Conservation (phyloP, 2,329 filamentous ascomycete genomes). For the Teratosphaeria viscida region DNA sequence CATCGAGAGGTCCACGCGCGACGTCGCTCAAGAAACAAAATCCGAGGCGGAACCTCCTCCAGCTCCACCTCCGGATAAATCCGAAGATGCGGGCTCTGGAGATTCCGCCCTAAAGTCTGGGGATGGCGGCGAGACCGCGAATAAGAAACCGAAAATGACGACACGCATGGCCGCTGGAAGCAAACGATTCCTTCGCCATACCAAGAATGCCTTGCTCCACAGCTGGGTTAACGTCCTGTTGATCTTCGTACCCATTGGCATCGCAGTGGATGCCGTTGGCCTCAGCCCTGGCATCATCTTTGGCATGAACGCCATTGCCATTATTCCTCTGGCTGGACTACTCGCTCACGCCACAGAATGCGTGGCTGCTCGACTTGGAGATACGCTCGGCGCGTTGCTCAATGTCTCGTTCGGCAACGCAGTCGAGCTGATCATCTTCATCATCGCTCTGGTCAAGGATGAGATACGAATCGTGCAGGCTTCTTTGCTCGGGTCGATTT, state of each 20-base stretch:
- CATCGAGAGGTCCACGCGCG: conserved; percentile 17
- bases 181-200: conserved; percentile 43
- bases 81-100: conserved; percentile 41
- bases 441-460: conserved; percentile 67
- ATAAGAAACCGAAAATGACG: conserved; percentile 34
- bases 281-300: conserved; percentile 37
- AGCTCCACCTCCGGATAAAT: conserved; percentile 33
- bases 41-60: conserved; percentile 20
- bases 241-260: conserved; percentile 69
- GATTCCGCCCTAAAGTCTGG: conserved; percentile 41
- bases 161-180: conserved; percentile 42
- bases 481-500: conserved; percentile 76
- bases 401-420: conserved; percentile 45
- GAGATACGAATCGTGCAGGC: conserved; percentile 89
- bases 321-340: conserved; percentile 40
- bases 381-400: conserved; percentile 39
- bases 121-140: conserved; percentile 12
- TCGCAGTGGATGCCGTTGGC: conserved; percentile 45
- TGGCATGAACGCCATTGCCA: conserved; percentile 42
- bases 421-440: conserved; percentile 47
- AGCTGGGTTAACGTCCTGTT: conserved; percentile 71
- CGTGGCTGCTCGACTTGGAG: conserved; percentile 38
- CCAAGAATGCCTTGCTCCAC: conserved; percentile 52
- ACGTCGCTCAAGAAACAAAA: conserved; percentile 12
- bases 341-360: conserved; percentile 41